These are phyloP conservation scores for Amborella trichopoda DNA, from an alignment of 164 flowering plant genomes.

Conservation along the genomic window DNA sequence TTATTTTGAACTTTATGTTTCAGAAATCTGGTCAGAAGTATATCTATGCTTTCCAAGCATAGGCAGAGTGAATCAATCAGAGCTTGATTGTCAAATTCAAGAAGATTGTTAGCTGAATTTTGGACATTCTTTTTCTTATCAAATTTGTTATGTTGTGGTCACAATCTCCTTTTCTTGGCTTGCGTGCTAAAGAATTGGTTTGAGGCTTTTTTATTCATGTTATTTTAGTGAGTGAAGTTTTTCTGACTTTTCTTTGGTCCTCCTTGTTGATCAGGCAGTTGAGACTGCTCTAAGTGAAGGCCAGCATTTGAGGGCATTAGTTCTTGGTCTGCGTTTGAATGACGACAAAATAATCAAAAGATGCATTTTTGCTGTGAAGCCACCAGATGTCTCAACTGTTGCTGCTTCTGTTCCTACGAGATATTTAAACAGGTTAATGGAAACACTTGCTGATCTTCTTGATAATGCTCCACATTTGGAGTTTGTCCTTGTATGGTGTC, in stretches of 20 bases:
- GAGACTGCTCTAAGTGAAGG: constrained; percentile 59
- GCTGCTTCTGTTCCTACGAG: constrained; percentile 58
- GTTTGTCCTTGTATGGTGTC: constrained; percentile 80
- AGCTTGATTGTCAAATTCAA: too few relatives aligned
- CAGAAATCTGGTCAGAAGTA: too few relatives aligned
- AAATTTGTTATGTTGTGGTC: neutral
- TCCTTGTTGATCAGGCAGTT: constrained; percentile 47
- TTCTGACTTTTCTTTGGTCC: neutral
- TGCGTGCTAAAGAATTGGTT: neutral
- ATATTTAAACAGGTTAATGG: constrained; percentile 73
- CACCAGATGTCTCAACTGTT: constrained; percentile 57
- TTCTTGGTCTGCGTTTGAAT: constrained; percentile 79
- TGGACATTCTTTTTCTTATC: neutral
- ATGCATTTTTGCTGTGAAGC: constrained; percentile 61
- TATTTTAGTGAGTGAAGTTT: neutral
- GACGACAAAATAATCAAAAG: constrained; percentile 73
- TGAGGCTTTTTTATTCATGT: neutral
- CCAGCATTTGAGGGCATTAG: constrained; percentile 52
- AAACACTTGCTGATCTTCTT: constrained; percentile 70
- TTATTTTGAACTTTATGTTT: too few relatives aligned
- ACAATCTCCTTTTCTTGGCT: neutral
- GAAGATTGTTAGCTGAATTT: neutral
- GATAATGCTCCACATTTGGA: constrained; percentile 84
- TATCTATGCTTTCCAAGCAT: too few relatives aligned
- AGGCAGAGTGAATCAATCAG: too few relatives aligned